Percentiles rank a stretch among this genome's conserved stretches.
phyloP scores from a whole-genome alignment of 768 basidiomycete genomes.

The Tricholoma sp. region DNA sequence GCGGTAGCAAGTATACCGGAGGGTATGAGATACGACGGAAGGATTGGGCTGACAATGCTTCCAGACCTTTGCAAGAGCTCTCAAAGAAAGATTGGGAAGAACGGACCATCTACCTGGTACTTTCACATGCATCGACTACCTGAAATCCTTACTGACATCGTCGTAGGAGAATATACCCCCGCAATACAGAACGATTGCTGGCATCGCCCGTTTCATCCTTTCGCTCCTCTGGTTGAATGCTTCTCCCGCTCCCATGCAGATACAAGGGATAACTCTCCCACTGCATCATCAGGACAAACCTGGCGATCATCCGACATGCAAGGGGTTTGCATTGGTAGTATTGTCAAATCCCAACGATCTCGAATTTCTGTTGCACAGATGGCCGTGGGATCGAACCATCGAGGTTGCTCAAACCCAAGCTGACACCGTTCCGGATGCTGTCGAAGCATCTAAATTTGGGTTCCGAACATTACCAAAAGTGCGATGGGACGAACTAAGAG shows the following conservation, averaged over 20 bases:
- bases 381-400: conserved; percentile 57
- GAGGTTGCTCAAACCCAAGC: not conserved
- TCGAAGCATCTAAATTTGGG: conserved; percentile 53
- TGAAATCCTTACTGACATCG: not conserved
- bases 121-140: conserved; percentile 14
- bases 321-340: conserved; percentile 73
- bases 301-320: conserved; percentile 51
- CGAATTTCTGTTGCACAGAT: conserved; percentile 38
- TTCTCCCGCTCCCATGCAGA: conserved; percentile 2
- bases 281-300: conserved; percentile 61
- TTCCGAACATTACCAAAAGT: conserved; percentile 52
- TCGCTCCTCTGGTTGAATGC: conserved; percentile 24
- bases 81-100: conserved; percentile 54
- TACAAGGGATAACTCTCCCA: conserved; percentile 56
- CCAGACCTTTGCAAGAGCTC: conserved; percentile 16
- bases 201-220: conserved; percentile 41
- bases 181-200: conserved; percentile 44
- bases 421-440: not conserved
- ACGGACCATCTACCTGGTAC: conserved; percentile 63
- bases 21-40: conserved; percentile 65
- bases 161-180: conserved; percentile 67
- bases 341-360: conserved; percentile 37
- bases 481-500: conserved; percentile 59
- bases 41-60: conserved; percentile 29
- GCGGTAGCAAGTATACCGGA: conserved; percentile 29